Evolutionary conservation across 257 asterid genomes (phyloP).

Genomic region (Nicotiana benthamiana): DNA sequence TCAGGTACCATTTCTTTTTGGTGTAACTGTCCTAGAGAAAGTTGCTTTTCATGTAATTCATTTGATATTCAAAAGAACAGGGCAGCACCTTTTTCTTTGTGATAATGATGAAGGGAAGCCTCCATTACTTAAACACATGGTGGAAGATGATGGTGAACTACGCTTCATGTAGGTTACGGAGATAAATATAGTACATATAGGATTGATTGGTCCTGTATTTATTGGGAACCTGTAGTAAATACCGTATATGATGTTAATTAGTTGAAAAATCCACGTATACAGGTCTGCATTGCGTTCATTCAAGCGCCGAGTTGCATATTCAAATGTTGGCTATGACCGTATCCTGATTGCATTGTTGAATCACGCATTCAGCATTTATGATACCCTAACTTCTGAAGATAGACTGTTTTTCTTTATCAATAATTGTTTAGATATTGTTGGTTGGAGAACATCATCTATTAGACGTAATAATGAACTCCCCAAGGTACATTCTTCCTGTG

Average conservation of each 20-base stretch:
- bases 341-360: slow-evolving; percentile 37
- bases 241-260: neutral
- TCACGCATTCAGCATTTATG: neutral
- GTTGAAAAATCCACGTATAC: slow-evolving; percentile 18
- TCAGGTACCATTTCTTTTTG: slow-evolving; percentile 99
- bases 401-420: slow-evolving; percentile 28
- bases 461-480: slow-evolving; percentile 89
- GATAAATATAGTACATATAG: neutral
- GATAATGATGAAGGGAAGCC: slow-evolving; percentile 80
- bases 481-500: slow-evolving; percentile 40
- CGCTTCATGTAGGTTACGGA: slow-evolving; percentile 52
- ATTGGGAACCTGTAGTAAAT: neutral
- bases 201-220: neutral
- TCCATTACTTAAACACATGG: slow-evolving; percentile 77
- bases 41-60: slow-evolving; percentile 69
- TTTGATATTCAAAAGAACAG: slow-evolving; percentile 90
- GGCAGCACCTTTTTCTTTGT: slow-evolving; percentile 83
- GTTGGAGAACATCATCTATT: slow-evolving; percentile 98
- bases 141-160: slow-evolving; percentile 59
- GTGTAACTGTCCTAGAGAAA: slow-evolving; percentile 74
- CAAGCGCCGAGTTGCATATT: slow-evolving; percentile 82
- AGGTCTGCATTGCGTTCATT: slow-evolving; percentile 87
- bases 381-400: neutral
- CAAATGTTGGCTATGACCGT: slow-evolving; percentile 94
- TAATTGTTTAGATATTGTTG: slow-evolving; percentile 67